phyloP scores from a whole-genome alignment of 257 asterid genomes.

The Penstemon newberryi region DNA sequence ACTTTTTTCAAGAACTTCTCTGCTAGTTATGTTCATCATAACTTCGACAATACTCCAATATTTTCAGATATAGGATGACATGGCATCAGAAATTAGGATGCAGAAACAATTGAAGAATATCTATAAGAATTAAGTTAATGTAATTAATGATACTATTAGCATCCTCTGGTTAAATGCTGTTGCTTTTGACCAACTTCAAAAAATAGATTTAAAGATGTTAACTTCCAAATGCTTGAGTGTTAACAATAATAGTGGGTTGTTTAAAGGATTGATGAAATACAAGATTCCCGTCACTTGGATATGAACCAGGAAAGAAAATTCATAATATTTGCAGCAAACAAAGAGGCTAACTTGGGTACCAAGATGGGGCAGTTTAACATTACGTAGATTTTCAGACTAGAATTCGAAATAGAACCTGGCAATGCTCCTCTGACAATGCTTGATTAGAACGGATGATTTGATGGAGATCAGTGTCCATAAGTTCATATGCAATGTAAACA shows the following conservation, averaged over 20 bases:
- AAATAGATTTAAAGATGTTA: background rate
- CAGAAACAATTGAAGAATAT: too few relatives aligned
- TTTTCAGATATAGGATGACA: too few relatives aligned
- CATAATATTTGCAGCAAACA: too few relatives aligned
- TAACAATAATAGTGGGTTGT: slow-evolving; percentile 12
- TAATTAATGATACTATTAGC: background rate
- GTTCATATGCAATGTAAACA: slow-evolving; percentile 96
- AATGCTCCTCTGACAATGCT: slow-evolving; percentile 91
- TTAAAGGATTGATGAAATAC: slow-evolving; percentile 9
- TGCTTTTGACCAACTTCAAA: background rate
- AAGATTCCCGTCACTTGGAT: background rate
- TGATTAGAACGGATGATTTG: slow-evolving; percentile 97
- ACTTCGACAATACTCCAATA: too few relatives aligned
- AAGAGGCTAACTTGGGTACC: too few relatives aligned
- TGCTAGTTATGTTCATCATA: too few relatives aligned
- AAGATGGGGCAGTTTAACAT: too few relatives aligned
- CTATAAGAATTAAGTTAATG: background rate
- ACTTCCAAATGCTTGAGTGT: slow-evolving; percentile 4
- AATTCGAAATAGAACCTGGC: slow-evolving; percentile 62
- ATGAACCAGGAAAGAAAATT: too few relatives aligned
- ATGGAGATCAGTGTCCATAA: slow-evolving; percentile 98
- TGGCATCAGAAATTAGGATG: too few relatives aligned
- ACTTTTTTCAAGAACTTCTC: too few relatives aligned
- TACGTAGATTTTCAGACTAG: background rate
- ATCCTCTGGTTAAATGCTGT: background rate